phyloP scores from a whole-genome alignment of 495 filamentous ascomycete species.

The Hamigera avellanea region DNA sequence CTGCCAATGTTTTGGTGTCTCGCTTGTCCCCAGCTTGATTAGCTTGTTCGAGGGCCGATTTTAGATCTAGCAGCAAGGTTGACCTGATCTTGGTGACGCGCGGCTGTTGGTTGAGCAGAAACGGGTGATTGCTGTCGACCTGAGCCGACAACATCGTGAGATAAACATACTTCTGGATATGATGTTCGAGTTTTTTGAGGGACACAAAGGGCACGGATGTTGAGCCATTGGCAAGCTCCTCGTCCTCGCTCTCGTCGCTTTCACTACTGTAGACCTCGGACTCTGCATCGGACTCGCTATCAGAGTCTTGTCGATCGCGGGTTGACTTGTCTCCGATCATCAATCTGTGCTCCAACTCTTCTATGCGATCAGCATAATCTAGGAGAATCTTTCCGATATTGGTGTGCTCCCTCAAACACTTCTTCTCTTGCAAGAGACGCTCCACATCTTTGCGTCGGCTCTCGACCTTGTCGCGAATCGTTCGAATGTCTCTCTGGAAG shows the following conservation, averaged over 20 bases:
- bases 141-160: constrained; percentile 37
- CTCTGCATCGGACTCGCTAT: constrained; percentile 22
- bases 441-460: constrained; percentile 41
- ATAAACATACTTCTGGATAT: constrained; percentile 46
- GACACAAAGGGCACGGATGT: constrained; percentile 26
- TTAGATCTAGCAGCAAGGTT: constrained; percentile 75
- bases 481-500: constrained; percentile 67
- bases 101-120: constrained; percentile 44
- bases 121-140: constrained; percentile 53
- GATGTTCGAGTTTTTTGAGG: constrained; percentile 40
- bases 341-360: constrained; percentile 64
- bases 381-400: constrained; percentile 55
- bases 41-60: constrained; percentile 64
- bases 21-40: constrained; percentile 41
- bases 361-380: constrained; percentile 56
- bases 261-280: constrained; percentile 32
- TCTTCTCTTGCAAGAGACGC: constrained; percentile 42
- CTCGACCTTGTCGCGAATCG: constrained; percentile 42
- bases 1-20: constrained; percentile 47
- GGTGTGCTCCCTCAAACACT: constrained; percentile 35
- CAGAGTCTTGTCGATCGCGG: neutral
- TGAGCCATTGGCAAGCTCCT: constrained; percentile 33
- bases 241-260: constrained; percentile 43
- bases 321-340: constrained; percentile 32
- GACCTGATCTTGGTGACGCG: constrained; percentile 52